A percentile compares a stretch with the other conserved stretches of the same genome.
Conservation (phyloP, 2,329 filamentous ascomycete genomes). For the Raffaelea albimanens region DNA sequence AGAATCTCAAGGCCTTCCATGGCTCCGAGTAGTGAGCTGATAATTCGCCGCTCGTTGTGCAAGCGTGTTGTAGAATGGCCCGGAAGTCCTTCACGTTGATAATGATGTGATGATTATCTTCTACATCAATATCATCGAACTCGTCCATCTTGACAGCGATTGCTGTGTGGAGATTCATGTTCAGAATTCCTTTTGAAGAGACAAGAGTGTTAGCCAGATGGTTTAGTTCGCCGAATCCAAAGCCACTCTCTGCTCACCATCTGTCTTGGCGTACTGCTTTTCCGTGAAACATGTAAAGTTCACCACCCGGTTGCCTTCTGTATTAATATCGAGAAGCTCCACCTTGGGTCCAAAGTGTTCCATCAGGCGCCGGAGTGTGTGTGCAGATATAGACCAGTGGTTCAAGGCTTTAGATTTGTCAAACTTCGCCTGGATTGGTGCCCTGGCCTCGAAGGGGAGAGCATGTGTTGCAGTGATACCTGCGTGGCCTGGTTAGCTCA, state of each 20-base stretch:
- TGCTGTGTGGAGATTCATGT: slow-evolving; percentile 72
- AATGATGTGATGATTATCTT: slow-evolving; percentile 68
- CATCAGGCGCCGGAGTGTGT: slow-evolving; percentile 63
- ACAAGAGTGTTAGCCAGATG: not conserved
- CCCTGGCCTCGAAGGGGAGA: slow-evolving; percentile 62
- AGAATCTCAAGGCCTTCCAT: slow-evolving; percentile 61
- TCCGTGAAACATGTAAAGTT: slow-evolving; percentile 78
- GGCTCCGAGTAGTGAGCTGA: slow-evolving; percentile 63
- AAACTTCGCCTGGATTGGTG: slow-evolving; percentile 71
- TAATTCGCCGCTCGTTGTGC: slow-evolving; percentile 56
- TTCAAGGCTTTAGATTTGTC: slow-evolving; percentile 56
- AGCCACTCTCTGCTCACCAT: no score
- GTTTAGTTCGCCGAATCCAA: no score
- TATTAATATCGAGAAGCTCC: slow-evolving; percentile 71
- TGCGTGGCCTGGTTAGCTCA: slow-evolving; percentile 16
- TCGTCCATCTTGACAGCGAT: slow-evolving; percentile 68
- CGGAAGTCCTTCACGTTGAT: slow-evolving; percentile 79
- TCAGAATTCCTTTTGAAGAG: slow-evolving; percentile 49
- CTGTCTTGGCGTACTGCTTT: slow-evolving; percentile 58
- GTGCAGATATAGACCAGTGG: slow-evolving; percentile 63
- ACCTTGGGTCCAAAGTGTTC: slow-evolving; percentile 75
- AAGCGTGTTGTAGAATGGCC: slow-evolving; percentile 67
- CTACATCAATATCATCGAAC: slow-evolving; percentile 65
- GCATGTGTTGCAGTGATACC: slow-evolving; percentile 70
- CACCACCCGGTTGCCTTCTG: slow-evolving; percentile 59